Percentiles rank a stretch among this genome's conserved stretches.
Evolutionary conservation across 805 yeast species (phyloP).

Genomic region (Pichia paraexigua): DNA sequence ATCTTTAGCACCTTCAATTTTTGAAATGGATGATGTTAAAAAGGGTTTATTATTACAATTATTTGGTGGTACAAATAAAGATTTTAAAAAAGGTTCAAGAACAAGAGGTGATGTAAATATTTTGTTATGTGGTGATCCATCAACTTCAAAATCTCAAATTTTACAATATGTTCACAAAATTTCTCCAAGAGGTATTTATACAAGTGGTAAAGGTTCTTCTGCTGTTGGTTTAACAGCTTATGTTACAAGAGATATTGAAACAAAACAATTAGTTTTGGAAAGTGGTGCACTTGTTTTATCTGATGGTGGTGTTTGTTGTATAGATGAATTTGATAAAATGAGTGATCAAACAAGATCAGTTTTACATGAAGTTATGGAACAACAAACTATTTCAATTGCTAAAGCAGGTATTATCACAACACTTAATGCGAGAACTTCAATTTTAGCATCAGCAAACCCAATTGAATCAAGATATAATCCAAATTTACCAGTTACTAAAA

Average conservation of each 20-base stretch:
- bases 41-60: constrained; percentile 89
- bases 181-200: constrained; percentile 96
- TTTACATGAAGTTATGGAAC: constrained; percentile 98
- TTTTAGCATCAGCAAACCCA: constrained; percentile 95
- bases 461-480: constrained; percentile 94
- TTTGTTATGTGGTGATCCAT: constrained; percentile 94
- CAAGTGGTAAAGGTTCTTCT: constrained; percentile 98
- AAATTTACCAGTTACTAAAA: constrained; percentile 87
- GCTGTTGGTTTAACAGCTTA: constrained; percentile 99
- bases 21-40: constrained; percentile 92
- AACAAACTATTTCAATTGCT: constrained; percentile 95
- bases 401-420: constrained; percentile 98
- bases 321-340: constrained; percentile 98
- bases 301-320: constrained; percentile 98
- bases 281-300: constrained; percentile 94
- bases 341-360: constrained; percentile 90
- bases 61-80: constrained; percentile 93
- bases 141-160: constrained; percentile 92
- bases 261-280: constrained; percentile 87
- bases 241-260: constrained; percentile 88
- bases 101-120: constrained; percentile 95
- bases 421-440: constrained; percentile 90
- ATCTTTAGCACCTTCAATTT: constrained; percentile 94
- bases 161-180: constrained; percentile 93
- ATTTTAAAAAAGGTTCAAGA: constrained; percentile 81